Conservation (phyloP, 2,329 filamentous ascomycete genomes). For the Botryotinia globosa region DNA sequence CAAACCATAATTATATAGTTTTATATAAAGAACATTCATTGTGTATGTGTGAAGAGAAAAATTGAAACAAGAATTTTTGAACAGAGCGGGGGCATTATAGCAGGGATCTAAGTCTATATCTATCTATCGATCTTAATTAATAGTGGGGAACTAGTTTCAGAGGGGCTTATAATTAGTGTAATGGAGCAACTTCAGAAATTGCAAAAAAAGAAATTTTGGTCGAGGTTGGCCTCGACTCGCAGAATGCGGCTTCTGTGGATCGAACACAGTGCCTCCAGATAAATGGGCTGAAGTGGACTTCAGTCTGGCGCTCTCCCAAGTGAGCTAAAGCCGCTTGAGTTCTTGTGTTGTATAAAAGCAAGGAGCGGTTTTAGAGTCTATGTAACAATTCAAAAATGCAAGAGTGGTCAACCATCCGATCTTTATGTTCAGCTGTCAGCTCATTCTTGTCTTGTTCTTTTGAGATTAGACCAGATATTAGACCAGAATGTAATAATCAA, state of each 20-base stretch:
- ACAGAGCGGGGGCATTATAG: background rate
- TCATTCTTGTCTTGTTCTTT: background rate
- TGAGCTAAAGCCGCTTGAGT: background rate
- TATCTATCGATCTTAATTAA: background rate
- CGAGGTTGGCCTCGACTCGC: background rate
- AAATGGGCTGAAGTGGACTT: background rate
- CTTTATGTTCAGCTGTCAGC: background rate
- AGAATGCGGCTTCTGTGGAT: background rate
- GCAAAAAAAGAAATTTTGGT: background rate
- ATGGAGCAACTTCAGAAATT: background rate
- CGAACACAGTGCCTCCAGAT: background rate
- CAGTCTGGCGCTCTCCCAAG: background rate
- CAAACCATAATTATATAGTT: accelerated
- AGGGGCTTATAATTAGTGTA: background rate
- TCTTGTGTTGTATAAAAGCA: background rate
- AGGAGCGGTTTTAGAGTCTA: accelerated
- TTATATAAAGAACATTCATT: background rate
- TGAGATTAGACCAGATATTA: background rate
- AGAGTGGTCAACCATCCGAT: background rate
- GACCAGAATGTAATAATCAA: background rate
- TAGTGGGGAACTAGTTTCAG: background rate
- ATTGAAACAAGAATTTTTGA: background rate
- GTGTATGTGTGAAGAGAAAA: background rate
- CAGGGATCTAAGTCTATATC: background rate
- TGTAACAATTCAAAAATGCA: background rate